Percentiles rank a stretch among this genome's conserved stretches.
phyloP scores from a whole-genome alignment of 2,329 filamentous ascomycete genomes.

The Exophiala sp. region DNA sequence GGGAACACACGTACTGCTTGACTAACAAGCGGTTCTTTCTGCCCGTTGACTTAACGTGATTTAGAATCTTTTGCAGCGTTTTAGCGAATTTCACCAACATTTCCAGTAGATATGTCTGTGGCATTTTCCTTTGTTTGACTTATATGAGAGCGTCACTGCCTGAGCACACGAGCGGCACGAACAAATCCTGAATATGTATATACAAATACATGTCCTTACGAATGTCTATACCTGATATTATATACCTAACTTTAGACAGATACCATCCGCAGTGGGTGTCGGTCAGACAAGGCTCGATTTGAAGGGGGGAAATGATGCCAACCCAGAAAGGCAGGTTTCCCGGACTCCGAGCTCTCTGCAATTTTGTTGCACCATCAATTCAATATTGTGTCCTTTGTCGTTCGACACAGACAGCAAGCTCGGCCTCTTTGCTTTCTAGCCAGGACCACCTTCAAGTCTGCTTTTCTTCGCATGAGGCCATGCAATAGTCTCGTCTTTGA shows the following conservation, averaged over 20 bases:
- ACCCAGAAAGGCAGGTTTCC: not conserved
- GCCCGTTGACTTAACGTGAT: not conserved
- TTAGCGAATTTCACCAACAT: not conserved
- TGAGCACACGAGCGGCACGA: no score
- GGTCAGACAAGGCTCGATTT: no score
- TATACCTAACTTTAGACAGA: no score
- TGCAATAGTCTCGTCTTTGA: not conserved
- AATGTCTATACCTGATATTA: no score
- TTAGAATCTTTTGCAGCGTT: conserved; percentile 10
- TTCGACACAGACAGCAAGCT: not conserved
- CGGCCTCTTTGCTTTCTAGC: not conserved
- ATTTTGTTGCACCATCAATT: no score
- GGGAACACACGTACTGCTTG: conserved; percentile 14
- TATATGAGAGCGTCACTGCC: no score
- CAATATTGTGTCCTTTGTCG: not conserved
- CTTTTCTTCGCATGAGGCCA: not conserved
- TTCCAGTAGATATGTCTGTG: not conserved
- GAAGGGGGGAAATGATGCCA: no score
- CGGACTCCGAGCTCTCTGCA: not conserved
- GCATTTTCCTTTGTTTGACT: no score
- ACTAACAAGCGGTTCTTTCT: not conserved
- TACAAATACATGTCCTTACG: no score
- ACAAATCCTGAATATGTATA: no score
- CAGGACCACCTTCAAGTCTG: not conserved
- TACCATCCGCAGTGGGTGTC: no score